Conservation (phyloP, 2,329 filamentous ascomycete species). For the Drechslerella coelobrocha region DNA sequence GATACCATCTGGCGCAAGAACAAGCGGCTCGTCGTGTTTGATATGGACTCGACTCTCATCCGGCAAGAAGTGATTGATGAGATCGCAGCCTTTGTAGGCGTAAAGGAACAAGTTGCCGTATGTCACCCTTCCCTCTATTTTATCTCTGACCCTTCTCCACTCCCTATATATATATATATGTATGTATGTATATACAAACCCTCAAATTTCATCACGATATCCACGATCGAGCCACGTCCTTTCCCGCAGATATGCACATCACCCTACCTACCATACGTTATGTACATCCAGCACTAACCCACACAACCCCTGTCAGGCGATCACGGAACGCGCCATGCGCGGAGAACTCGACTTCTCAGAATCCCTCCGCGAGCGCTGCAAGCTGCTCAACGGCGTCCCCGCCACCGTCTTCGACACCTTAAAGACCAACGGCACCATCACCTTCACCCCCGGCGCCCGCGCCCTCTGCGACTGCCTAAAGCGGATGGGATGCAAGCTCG, state of each 20-base stretch:
- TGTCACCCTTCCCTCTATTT: conserved; percentile 3
- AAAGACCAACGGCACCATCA: conserved; percentile 68
- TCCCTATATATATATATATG: neutral
- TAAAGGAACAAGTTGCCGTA: conserved; percentile 79
- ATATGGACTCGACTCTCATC: conserved; percentile 98
- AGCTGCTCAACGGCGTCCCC: conserved; percentile 79
- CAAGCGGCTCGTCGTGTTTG: conserved; percentile 89
- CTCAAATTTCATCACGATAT: no score
- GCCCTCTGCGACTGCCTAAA: conserved; percentile 77
- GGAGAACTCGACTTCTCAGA: conserved; percentile 91
- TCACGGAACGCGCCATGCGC: conserved; percentile 93
- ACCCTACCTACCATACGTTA: no score
- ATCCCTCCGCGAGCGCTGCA: conserved; percentile 80
- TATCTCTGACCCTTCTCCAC: neutral
- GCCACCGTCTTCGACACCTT: conserved; percentile 80
- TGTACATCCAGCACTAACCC: neutral
- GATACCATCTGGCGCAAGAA: conserved; percentile 77
- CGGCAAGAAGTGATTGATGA: conserved; percentile 98
- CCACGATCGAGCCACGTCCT: no score
- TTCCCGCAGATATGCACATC: neutral
- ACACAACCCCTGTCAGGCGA: conserved; percentile 62
- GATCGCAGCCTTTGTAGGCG: conserved; percentile 81
- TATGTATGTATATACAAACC: no score
- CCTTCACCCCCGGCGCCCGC: conserved; percentile 79
- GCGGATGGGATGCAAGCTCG: conserved; percentile 81